Evolutionary conservation across 148 eudicot genomes (phyloP).

Genomic region (Simmondsia chinensis): DNA sequence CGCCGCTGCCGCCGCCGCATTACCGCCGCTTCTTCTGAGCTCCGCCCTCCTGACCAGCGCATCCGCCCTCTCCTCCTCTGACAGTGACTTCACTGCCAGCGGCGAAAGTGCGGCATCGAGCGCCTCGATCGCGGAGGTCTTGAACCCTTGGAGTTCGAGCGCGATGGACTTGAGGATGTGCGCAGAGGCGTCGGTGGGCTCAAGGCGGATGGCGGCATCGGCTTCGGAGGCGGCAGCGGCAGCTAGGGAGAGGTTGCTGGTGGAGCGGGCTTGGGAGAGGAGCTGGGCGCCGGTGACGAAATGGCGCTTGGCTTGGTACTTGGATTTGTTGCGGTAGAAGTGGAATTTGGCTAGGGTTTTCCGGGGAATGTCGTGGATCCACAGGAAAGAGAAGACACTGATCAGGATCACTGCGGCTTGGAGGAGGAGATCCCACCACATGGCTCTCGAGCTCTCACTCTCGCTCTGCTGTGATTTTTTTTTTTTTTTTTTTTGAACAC

Average conservation of each 20-base stretch:
- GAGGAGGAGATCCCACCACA: conserved; percentile 51
- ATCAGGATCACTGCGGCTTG: conserved; percentile 31
- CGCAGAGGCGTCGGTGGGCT: conserved; percentile 68
- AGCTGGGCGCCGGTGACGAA: conserved; percentile 73
- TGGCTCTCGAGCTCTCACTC: too few species aligned
- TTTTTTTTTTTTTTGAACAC: too few species aligned
- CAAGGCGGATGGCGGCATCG: conserved; percentile 35
- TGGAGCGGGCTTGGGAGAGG: conserved; percentile 32
- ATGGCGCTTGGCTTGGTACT: conserved; percentile 49
- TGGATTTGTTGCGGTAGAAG: conserved; percentile 17
- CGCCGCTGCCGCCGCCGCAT: too few species aligned
- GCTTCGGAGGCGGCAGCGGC: conserved; percentile 49
- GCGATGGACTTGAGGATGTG: conserved; percentile 70
- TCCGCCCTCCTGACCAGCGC: conserved; percentile 63
- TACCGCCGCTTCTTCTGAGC: too few species aligned
- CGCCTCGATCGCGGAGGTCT: conserved; percentile 50
- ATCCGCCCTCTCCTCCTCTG: conserved; percentile 43
- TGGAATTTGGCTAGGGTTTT: conserved; percentile 29
- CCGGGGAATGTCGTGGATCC: conserved; percentile 46
- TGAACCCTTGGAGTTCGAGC: conserved; percentile 62
- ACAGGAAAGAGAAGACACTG: conserved; percentile 29
- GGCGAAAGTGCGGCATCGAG: conserved; percentile 61
- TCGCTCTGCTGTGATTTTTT: too few species aligned
- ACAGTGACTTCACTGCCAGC: conserved; percentile 40
- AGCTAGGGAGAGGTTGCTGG: conserved; percentile 21